A percentile compares a stretch with the other conserved stretches of the same genome.
phyloP scores from a whole-genome alignment of 2,329 filamentous ascomycete species.

The Neocatenulostroma microsporum region DNA sequence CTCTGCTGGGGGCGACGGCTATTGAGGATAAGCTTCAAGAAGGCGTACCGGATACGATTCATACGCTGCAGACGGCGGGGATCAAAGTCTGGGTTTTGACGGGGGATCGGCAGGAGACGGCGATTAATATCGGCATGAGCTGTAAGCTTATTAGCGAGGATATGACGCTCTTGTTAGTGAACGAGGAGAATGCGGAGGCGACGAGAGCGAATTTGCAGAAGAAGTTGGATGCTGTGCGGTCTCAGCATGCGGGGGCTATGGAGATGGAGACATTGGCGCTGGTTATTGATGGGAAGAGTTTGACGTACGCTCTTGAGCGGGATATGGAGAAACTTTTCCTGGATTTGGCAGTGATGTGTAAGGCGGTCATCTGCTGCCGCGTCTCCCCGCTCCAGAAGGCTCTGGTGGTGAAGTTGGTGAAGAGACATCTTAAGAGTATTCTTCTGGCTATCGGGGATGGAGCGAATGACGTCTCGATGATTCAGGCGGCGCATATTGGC shows the following conservation, averaged over 20 bases:
- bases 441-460: constrained; percentile 94
- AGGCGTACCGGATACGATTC: constrained; percentile 94
- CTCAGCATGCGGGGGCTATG: constrained; percentile 65
- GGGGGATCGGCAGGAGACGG: constrained; percentile 94
- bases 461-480: constrained; percentile 99
- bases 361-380: constrained; percentile 95
- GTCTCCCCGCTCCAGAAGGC: constrained; percentile 97
- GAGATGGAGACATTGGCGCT: constrained; percentile 83
- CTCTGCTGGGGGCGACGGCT: constrained; percentile 84
- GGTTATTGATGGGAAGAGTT: constrained; percentile 90
- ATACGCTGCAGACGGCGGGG: constrained; percentile 89
- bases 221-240: constrained; percentile 84
- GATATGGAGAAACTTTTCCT: constrained; percentile 90
- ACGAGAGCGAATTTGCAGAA: constrained; percentile 87
- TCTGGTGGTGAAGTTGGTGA: constrained; percentile 94
- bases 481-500: constrained; percentile 95
- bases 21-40: constrained; percentile 97
- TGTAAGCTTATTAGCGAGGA: constrained; percentile 98
- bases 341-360: constrained; percentile 89
- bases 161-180: constrained; percentile 95
- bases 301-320: constrained; percentile 87
- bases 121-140: constrained; percentile 99
- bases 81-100: constrained; percentile 99
- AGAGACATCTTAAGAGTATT: constrained; percentile 84
- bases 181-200: constrained; percentile 71